Percentiles rank a stretch among this genome's conserved stretches.
These are phyloP conservation scores for Nephelium lappaceum DNA, from an alignment of 345 rosid genomes.

Conservation along the genomic window DNA sequence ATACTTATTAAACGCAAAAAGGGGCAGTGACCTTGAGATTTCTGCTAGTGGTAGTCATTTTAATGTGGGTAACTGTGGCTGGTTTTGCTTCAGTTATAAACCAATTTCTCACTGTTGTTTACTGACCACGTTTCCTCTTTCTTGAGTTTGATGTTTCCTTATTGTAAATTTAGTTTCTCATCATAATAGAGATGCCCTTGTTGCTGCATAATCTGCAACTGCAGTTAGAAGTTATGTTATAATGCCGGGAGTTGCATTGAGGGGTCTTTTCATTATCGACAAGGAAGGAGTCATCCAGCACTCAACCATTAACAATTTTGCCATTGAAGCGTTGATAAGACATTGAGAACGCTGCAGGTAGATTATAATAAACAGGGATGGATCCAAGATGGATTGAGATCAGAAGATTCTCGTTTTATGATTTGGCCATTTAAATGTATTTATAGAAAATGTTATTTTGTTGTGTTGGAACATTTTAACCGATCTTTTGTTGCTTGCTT, in stretches of 20 bases:
- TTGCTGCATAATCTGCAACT: neutral
- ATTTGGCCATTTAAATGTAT: neutral
- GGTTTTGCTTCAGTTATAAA: neutral
- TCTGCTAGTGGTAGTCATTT: neutral
- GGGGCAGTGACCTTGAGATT: neutral
- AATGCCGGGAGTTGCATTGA: slow-evolving; percentile 83
- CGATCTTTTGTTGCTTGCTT: neutral
- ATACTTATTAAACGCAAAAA: neutral
- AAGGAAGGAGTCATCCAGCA: slow-evolving; percentile 97
- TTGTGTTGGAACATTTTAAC: neutral
- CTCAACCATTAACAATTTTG: slow-evolving; percentile 96
- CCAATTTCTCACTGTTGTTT: neutral
- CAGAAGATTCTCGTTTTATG: neutral
- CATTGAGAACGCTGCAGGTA: slow-evolving; percentile 97
- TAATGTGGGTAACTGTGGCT: neutral
- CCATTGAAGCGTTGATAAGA: slow-evolving; percentile 98
- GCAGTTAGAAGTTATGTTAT: neutral
- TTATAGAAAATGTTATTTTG: neutral
- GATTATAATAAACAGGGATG: neutral
- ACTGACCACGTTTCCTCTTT: too few relatives aligned
- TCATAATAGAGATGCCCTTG: neutral
- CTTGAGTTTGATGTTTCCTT: neutral
- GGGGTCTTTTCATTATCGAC: slow-evolving; percentile 96
- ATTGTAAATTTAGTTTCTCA: neutral
- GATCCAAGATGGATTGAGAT: neutral